A percentile compares a stretch with the other conserved stretches of the same genome.
Evolutionary conservation across 1,139 yeast species (phyloP).

Genomic region (Wickerhamomyces sp.): DNA sequence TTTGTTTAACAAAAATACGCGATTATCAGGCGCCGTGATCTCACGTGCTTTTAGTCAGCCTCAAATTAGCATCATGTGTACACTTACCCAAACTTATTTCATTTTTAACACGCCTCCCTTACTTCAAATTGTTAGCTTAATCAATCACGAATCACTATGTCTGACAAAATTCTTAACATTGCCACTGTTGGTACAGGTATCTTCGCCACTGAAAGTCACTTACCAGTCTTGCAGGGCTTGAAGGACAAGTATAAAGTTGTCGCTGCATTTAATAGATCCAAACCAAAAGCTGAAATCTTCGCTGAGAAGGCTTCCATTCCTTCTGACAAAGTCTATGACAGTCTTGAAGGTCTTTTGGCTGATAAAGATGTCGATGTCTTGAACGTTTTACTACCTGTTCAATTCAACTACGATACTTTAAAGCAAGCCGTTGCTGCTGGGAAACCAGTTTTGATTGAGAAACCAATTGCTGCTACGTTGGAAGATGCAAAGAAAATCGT

Average conservation of each 20-base stretch:
- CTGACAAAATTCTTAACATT: conserved; percentile 37
- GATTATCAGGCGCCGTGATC: too few species aligned
- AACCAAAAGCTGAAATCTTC: conserved; percentile 71
- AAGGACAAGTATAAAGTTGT: conserved; percentile 38
- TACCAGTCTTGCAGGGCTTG: conserved; percentile 59
- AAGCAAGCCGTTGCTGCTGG: conserved; percentile 54
- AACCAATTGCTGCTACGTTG: conserved; percentile 86
- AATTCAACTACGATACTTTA: conserved; percentile 64
- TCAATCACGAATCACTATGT: conserved; percentile 2
- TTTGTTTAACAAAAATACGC: too few species aligned
- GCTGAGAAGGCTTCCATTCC: conserved; percentile 52
- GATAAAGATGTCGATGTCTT: conserved; percentile 66
- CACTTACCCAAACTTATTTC: too few species aligned
- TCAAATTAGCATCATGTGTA: too few species aligned
- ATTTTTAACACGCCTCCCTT: too few species aligned
- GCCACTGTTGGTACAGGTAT: conserved; percentile 91
- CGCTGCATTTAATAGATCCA: conserved; percentile 80
- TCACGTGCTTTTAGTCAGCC: too few species aligned
- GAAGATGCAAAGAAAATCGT: conserved; percentile 79
- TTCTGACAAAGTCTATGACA: conserved; percentile 55
- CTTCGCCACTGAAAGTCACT: conserved; percentile 78
- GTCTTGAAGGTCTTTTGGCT: conserved; percentile 57
- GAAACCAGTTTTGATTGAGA: conserved; percentile 79
- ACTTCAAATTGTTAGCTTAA: too few species aligned
- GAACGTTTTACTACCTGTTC: conserved; percentile 85